Evolutionary conservation across 2,329 filamentous ascomycete species (phyloP), one percentile per base, ranked within the genome.

Genomic region (Magnaporthiopsis poae): DNA sequence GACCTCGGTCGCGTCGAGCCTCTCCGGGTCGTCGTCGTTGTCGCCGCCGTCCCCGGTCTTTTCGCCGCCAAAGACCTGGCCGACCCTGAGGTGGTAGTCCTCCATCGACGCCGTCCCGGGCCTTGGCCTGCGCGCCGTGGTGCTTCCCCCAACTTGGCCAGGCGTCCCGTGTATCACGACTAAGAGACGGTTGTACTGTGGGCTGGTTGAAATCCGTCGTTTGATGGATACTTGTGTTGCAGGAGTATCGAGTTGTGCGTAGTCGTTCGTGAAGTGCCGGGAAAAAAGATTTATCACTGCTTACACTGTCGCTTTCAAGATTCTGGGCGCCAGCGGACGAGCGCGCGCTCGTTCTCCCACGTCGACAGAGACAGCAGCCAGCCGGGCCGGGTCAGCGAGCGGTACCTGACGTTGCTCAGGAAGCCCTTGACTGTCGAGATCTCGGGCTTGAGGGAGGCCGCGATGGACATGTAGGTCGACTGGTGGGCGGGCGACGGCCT

Each of bases 81-180:
- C 66, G 21, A 67, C 66, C 9, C 66, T 31, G 11, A 67, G 59
- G 63, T 67, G 66, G 21, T 67, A 67, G 39, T 67, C 66, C 12
- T 64, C 59, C 29, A 67, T n/a, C n/a, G 9, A 67, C 29, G 5
- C 36, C 63, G 2, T 63, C 66, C 4, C 66, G 33, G 21, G 63
- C 66, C 27, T 52, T 65, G 21, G n/a, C 60, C 39, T 67, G 66
- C 3, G 66, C 66, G 59, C 29, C 21, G 60, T 67, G 66, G 60
- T 67, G 66, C 56, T 2, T 56, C 63, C 21, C 33, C n/a, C n/a
- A n/a, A n/a, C n/a, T n/a, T n/a, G n/a, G n/a, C n/a, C n/a, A n/a
- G n/a, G n/a, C n/a, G n/a, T n/a, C n/a, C n/a, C n/a, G n/a, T n/a
- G n/a, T n/a, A n/a, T n/a, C n/a, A n/a, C n/a, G n/a, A n/a, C n/a